Evolutionary conservation across 495 filamentous ascomycete genomes (phyloP).

Genomic region (Penicillium turbatum): DNA sequence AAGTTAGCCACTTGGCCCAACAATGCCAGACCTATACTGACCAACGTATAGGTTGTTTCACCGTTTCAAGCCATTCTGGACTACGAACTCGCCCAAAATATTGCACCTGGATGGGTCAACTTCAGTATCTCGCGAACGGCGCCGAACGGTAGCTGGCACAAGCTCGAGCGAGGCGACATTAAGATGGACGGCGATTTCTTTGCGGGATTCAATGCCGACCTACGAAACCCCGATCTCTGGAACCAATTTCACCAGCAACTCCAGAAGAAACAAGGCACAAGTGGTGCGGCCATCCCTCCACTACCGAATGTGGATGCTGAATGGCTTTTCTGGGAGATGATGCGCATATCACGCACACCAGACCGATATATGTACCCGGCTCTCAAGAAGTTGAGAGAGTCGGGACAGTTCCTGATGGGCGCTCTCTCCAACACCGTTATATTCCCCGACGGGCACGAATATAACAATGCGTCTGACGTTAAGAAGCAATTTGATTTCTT

Average conservation of each 20-base stretch:
- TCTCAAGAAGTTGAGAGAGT: conserved; percentile 60
- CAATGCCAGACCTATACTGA: neutral
- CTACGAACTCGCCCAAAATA: conserved; percentile 70
- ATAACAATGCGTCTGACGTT: conserved; percentile 46
- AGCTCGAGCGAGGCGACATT: conserved; percentile 71
- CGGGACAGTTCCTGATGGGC: conserved; percentile 65
- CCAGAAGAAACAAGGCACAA: conserved; percentile 27
- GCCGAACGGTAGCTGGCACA: conserved; percentile 86
- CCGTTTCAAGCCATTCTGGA: conserved; percentile 89
- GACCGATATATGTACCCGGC: conserved; percentile 89
- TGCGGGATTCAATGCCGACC: conserved; percentile 66
- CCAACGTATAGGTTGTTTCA: conserved; percentile 64
- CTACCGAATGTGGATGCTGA: conserved; percentile 74
- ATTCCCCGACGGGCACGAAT: conserved; percentile 66
- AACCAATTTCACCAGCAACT: conserved; percentile 48
- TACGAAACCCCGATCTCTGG: conserved; percentile 65
- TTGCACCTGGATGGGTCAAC: conserved; percentile 88
- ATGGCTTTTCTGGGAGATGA: conserved; percentile 88
- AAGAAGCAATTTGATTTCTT: conserved; percentile 73
- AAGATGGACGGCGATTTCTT: conserved; percentile 71
- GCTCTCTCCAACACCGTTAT: conserved; percentile 87
- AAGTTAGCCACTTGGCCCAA: conserved; percentile 32
- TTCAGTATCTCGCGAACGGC: conserved; percentile 73
- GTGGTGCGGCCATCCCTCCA: conserved; percentile 47
- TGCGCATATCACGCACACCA: conserved; percentile 62